Evolutionary conservation across 2,329 filamentous ascomycete species (phyloP), one percentile per base, ranked within the genome.

Genomic region (Trichoderma afroharzianum): DNA sequence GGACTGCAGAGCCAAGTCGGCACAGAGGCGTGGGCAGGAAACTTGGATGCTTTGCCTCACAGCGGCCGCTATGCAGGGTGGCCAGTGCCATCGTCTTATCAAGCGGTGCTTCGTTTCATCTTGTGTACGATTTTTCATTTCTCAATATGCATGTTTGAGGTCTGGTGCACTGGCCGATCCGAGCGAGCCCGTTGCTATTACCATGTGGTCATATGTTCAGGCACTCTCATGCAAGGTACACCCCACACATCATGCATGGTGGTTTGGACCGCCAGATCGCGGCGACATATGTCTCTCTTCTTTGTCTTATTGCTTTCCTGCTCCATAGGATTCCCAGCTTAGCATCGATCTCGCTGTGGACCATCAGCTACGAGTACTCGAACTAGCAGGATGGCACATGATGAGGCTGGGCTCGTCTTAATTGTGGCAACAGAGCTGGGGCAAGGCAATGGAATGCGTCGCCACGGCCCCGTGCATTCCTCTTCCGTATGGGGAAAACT

Each of bases 391-490:
- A 61, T 50, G 30, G 66, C 55, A 33, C 50, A 28, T 53, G 66
- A 28, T 33, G 57, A 68, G 63, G 66, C 66, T 68, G 53, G 28
- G 21, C 58, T 61, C 24, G 32, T 72, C 61, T 32, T 28, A 62
- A 24, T 43, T 66, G 67, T 62, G 43, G 47, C 47, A 24, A 26
- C 32, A 53, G 50, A 30, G 50, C 58, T 63, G 63, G 70, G 57
- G 32, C 33, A 33, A 30, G 64, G 70, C 70, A 64, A 74, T 78
- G 77, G 77, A 78, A 78, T 78, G 77, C 76, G 76, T 73, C 67
- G 72, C 74, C 75, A 76, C 75, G 74, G 76, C 75, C 66, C 73
- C 74, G 72, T 73, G 71, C 77, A 78, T 78, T 78, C 77, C 77
- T 76, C 73, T 70, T 63, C 63, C 55, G 47, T 59, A 63, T 64